A percentile compares a stretch with the other conserved stretches of the same genome.
Evolutionary conservation across 2,329 filamentous ascomycete species (phyloP).

Genomic region (Aspergillus niger): DNA sequence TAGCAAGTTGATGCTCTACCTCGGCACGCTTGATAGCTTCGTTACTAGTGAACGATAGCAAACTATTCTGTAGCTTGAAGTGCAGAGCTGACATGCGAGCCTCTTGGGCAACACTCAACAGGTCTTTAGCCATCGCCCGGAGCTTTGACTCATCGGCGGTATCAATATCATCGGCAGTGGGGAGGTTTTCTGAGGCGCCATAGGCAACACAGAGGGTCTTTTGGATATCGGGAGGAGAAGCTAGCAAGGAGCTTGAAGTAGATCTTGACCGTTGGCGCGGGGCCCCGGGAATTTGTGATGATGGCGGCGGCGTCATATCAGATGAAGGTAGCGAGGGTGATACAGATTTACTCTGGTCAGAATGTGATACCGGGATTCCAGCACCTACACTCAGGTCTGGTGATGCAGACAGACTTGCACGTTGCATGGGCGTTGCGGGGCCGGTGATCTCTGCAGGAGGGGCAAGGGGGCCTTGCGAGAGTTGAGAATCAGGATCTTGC

Average conservation of each 20-base stretch:
- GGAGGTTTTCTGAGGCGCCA: constrained; percentile 46
- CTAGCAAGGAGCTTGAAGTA: constrained; percentile 37
- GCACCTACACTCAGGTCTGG: constrained; percentile 36
- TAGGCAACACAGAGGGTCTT: constrained; percentile 45
- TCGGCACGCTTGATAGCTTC: constrained; percentile 83
- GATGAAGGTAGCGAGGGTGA: constrained; percentile 51
- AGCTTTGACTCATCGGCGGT: constrained; percentile 55
- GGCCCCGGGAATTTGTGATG: constrained; percentile 56
- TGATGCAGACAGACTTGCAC: constrained; percentile 38
- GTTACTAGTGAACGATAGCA: constrained; percentile 79
- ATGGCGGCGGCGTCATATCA: constrained; percentile 64
- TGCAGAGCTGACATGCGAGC: constrained; percentile 83
- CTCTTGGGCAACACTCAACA: constrained; percentile 60
- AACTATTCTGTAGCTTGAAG: constrained; percentile 84
- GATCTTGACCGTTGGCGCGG: constrained; percentile 47
- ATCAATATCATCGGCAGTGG: constrained; percentile 55
- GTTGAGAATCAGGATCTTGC: constrained; percentile 29
- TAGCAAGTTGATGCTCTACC: constrained; percentile 90
- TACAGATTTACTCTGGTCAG: constrained; percentile 37
- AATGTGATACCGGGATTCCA: constrained; percentile 35
- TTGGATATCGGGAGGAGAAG: constrained; percentile 53
- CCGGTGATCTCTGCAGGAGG: constrained; percentile 42
- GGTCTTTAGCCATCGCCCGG: constrained; percentile 55
- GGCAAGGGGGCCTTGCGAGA: constrained; percentile 39
- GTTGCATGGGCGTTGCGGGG: constrained; percentile 38